Evolutionary conservation across 2,329 filamentous ascomycete species (phyloP), one percentile per base, ranked within the genome.

Genomic region (Ceratocystis ficicola): DNA sequence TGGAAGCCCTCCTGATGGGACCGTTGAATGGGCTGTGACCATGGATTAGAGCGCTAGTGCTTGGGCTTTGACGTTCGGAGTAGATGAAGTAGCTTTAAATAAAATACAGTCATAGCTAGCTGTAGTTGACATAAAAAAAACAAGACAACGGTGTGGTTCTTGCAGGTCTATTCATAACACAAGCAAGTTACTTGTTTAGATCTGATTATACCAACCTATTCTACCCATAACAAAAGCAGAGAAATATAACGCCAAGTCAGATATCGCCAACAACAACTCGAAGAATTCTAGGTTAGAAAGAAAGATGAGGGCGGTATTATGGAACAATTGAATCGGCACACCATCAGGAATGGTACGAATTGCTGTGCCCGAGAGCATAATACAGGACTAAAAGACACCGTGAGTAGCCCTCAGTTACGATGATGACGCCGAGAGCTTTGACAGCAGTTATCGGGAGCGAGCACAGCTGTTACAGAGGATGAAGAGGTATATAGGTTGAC

Each of bases 1-100:
- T 91, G 3, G 85, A 93, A 68, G 93, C 91, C 8, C 76, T 96
- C 71, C 73, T 97, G 72, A 91, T 97, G 86, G 69, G 65, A 36
- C 52, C 57, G 6, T 68, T 68, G 62, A 61, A 65, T n/a, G 66
- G 66, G 3, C 20, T 68, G 20, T 68, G 62, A 55, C 7, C 2
- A 10, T 32, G 64, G 17, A 55, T 20, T 48, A 46, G 60, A 44
- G 30, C 3, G 3, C 36, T 41, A 15, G 36, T 41, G 36, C 36
- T 41, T 41, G 12, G 3, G 3, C 10, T 41, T 41, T 12, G 12
- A 41, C 3, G 12, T 41, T 12, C 5, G 10, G 12, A 41, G 3
- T 41, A 41, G 10, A 41, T 41, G 36, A 41, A 41, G 36, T 2
- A 41, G 25, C 15, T 17, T 63, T 25, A 15, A 48, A 28, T 41